A percentile compares a stretch with the other conserved stretches of the same genome.
Evolutionary conservation across 1,139 yeast genomes (phyloP).

Genomic region (Yamadazyma mexicana): DNA sequence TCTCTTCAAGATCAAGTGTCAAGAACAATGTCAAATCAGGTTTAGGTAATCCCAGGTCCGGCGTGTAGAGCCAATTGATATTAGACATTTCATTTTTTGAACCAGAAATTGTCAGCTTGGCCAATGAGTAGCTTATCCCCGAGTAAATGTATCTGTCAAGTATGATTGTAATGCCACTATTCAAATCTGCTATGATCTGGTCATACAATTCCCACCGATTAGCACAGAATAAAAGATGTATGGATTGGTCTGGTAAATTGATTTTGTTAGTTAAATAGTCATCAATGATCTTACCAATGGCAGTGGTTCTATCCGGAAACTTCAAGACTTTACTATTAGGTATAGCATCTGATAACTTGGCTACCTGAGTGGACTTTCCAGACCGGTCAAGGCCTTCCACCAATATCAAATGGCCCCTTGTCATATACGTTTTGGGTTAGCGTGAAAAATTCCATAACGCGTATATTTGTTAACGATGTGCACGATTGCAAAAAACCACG

Average conservation of each 20-base stretch:
- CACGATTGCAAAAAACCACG: too few relatives aligned
- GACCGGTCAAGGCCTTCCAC: slow-evolving; percentile 94
- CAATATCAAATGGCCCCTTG: slow-evolving; percentile 72
- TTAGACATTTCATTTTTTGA: slow-evolving; percentile 46
- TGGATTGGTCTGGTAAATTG: slow-evolving; percentile 66
- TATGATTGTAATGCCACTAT: slow-evolving; percentile 59
- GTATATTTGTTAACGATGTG: too few relatives aligned
- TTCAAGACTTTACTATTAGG: slow-evolving; percentile 53
- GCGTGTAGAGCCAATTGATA: slow-evolving; percentile 71
- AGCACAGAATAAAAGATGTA: slow-evolving; percentile 88
- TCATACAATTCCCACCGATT: slow-evolving; percentile 85
- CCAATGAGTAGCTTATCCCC: slow-evolving; percentile 89
- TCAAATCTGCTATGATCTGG: slow-evolving; percentile 45
- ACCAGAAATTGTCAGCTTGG: slow-evolving; percentile 46
- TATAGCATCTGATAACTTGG: slow-evolving; percentile 41
- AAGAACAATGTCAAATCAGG: slow-evolving; percentile 86
- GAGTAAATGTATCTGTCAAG: slow-evolving; percentile 90
- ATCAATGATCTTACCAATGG: slow-evolving; percentile 77
- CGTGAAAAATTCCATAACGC: too few relatives aligned
- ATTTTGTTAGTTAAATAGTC: slow-evolving; percentile 60
- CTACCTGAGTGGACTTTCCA: slow-evolving; percentile 91
- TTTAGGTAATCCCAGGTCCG: slow-evolving; percentile 82
- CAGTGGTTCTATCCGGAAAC: slow-evolving; percentile 86
- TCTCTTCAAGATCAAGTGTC: slow-evolving; percentile 55
- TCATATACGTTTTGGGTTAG: background rate